phyloP scores from a whole-genome alignment of 441 rosid species.

The Erysimum pusillum region DNA sequence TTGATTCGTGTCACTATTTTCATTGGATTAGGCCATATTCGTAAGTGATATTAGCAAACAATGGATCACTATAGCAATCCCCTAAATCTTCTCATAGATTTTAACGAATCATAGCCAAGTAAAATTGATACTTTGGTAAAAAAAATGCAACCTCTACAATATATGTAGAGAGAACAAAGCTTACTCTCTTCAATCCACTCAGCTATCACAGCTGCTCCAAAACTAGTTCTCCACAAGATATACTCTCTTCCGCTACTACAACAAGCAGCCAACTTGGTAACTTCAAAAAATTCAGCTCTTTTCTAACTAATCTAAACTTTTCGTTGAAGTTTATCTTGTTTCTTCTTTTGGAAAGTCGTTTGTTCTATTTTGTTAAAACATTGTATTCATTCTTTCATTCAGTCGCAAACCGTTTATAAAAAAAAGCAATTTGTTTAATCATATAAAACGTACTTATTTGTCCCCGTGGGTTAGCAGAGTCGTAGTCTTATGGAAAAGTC shows the following conservation, averaged over 20 bases:
- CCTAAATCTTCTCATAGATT: not conserved
- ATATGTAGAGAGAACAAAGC: not conserved
- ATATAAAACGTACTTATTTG: not conserved
- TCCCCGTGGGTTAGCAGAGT: not conserved
- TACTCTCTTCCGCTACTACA: not conserved
- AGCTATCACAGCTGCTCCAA: not conserved
- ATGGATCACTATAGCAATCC: not conserved
- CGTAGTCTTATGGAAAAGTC: conserved; percentile 29
- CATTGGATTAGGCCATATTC: not conserved
- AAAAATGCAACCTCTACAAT: not conserved
- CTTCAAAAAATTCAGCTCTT: not conserved
- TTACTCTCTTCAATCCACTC: not conserved
- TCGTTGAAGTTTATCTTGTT: not conserved
- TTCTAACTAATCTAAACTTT: not conserved
- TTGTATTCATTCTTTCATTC: too few species aligned
- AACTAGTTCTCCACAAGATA: not conserved
- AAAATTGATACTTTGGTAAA: conserved; percentile 1
- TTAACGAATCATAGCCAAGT: not conserved
- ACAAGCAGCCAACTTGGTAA: not conserved
- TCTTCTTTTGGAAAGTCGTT: not conserved
- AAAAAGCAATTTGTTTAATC: not conserved
- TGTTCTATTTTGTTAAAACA: too few species aligned
- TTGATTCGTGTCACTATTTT: not conserved
- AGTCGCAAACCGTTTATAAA: not conserved
- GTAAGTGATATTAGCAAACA: not conserved